Evolutionary conservation across 1,284 basidiomycete genomes (phyloP).

Genomic region (Amylostereum chailletii): DNA sequence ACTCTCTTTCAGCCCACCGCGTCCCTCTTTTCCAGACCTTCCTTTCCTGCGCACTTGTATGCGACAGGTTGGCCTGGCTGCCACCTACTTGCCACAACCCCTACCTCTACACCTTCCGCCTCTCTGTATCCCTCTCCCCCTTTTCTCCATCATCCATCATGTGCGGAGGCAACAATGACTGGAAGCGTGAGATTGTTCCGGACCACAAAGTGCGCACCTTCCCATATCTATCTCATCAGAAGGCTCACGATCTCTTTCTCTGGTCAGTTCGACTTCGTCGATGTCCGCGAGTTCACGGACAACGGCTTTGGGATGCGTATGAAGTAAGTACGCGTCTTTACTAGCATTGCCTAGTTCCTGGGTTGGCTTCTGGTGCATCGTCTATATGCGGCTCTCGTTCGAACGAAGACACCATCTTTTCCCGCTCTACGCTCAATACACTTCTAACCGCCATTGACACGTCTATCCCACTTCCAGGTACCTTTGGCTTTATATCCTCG

Average conservation of each 20-base stretch:
- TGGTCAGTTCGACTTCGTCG: slow-evolving; percentile 90
- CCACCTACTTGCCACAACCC: slow-evolving; percentile 22
- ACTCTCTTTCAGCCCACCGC: background rate
- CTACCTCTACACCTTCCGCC: slow-evolving; percentile 15
- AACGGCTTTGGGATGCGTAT: slow-evolving; percentile 80
- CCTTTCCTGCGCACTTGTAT: slow-evolving; percentile 23
- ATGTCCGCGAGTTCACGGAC: slow-evolving; percentile 86
- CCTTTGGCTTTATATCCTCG: slow-evolving; percentile 82
- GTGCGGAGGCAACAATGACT: slow-evolving; percentile 61
- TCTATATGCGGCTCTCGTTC: background rate
- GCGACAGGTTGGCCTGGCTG: slow-evolving; percentile 63
- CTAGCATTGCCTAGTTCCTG: background rate
- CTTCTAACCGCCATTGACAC: too few species aligned
- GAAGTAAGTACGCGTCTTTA: slow-evolving; percentile 47
- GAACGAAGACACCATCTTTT: too few species aligned
- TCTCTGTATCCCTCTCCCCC: slow-evolving; percentile 15
- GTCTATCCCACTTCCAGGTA: slow-evolving; percentile 47
- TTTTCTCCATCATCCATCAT: slow-evolving; percentile 32
- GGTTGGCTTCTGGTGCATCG: background rate
- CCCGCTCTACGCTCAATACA: too few species aligned
- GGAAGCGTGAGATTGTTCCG: slow-evolving; percentile 96
- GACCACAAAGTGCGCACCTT: slow-evolving; percentile 82
- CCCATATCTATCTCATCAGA: background rate
- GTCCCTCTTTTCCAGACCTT: slow-evolving; percentile 17
- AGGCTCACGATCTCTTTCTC: slow-evolving; percentile 4